A percentile compares a stretch with the other conserved stretches of the same genome.
Evolutionary conservation across 2,329 filamentous ascomycete genomes (phyloP).

Genomic region (Hypoxylon rubiginosum): DNA sequence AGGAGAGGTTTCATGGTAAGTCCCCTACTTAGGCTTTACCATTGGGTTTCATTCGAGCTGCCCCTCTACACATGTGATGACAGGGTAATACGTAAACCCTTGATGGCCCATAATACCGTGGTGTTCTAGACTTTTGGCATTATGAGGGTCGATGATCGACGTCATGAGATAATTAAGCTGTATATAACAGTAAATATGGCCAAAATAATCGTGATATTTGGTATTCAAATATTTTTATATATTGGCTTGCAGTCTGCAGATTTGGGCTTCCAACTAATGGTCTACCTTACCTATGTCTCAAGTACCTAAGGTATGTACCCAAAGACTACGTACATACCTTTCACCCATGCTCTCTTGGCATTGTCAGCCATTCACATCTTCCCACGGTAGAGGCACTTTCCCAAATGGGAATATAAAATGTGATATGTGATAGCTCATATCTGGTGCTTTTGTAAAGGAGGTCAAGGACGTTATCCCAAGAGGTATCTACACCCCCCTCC

Average conservation of each 20-base stretch:
- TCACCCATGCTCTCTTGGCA: not conserved
- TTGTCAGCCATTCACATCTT: not conserved
- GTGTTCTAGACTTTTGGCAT: not conserved
- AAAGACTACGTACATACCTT: not conserved
- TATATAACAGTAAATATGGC: not conserved
- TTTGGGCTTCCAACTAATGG: too few relatives aligned
- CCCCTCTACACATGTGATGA: not conserved
- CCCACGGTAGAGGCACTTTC: not conserved
- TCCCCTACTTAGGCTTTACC: not conserved
- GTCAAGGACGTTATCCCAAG: not conserved
- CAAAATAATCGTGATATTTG: not conserved
- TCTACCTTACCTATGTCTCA: not conserved
- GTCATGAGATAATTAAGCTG: not conserved
- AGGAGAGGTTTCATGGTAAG: not conserved
- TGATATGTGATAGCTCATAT: conserved; percentile 2
- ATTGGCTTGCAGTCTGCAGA: not conserved
- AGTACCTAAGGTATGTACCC: not conserved
- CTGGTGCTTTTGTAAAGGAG: not conserved
- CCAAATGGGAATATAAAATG: not conserved
- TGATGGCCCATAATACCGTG: not conserved
- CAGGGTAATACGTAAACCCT: not conserved
- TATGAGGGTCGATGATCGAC: not conserved
- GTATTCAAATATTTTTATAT: not conserved
- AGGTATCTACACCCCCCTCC: not conserved
- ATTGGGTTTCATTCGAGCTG: not conserved